Evolutionary conservation across 768 basidiomycete species (phyloP).

Genomic region (Kwoniella sp.): DNA sequence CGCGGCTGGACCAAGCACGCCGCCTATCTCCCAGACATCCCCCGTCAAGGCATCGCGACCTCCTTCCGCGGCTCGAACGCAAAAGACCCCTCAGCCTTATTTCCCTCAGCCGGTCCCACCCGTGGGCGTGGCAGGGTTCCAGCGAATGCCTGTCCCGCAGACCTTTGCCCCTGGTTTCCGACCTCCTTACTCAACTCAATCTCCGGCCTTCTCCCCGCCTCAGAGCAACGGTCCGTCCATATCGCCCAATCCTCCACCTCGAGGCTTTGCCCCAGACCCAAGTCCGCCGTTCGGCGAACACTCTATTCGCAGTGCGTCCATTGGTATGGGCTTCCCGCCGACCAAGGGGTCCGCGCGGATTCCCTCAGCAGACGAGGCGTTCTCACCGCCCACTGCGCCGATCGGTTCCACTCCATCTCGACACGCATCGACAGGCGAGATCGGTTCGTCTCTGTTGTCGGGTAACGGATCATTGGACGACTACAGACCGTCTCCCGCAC

Average conservation of each 20-base stretch:
- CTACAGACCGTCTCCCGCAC: constrained; percentile 15
- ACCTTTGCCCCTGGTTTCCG: constrained; percentile 28
- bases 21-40: constrained; percentile 28
- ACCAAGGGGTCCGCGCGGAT: constrained; percentile 25
- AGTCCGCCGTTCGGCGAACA: constrained; percentile 30
- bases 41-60: constrained; percentile 22
- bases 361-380: constrained; percentile 34
- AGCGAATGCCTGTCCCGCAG: constrained; percentile 33
- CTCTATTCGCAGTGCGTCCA: constrained; percentile 29
- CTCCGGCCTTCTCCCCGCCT: constrained; percentile 31
- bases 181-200: constrained; percentile 19
- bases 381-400: constrained; percentile 35
- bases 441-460: constrained; percentile 2
- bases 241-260: constrained; percentile 26
- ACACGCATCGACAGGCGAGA: constrained; percentile 15
- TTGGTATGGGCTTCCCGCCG: constrained; percentile 45
- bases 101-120: constrained; percentile 33
- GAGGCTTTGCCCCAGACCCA: constrained; percentile 21
- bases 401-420: constrained; percentile 29
- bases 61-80: constrained; percentile 11
- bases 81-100: constrained; percentile 37
- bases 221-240: constrained; percentile 17
- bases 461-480: constrained; percentile 6
- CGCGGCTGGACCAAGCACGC: constrained; percentile 23
- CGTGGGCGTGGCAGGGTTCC: constrained; percentile 17